These are phyloP conservation scores for Firmiana major DNA, from an alignment of 345 rosid species.

Conservation along the genomic window DNA sequence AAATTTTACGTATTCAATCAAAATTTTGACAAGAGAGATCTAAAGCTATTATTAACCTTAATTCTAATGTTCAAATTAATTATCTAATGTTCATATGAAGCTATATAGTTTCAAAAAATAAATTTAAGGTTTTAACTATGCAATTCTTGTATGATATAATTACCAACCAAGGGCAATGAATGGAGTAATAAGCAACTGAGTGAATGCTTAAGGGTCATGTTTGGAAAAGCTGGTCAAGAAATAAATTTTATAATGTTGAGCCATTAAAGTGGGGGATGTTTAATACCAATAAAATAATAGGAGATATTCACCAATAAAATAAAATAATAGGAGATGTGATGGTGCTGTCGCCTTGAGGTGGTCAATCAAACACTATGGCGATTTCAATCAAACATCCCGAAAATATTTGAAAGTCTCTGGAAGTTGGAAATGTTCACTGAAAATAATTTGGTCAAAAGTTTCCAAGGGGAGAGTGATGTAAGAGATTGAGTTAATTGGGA, in stretches of 20 bases:
- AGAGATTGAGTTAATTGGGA: not conserved
- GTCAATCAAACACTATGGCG: not conserved
- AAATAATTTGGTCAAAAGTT: conserved; percentile 7
- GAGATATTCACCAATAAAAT: too few relatives aligned
- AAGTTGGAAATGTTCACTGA: not conserved
- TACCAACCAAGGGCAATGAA: not conserved
- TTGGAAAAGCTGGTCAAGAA: not conserved
- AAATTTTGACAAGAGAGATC: not conserved
- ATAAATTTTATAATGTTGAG: not conserved
- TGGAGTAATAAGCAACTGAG: not conserved
- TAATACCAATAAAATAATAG: not conserved
- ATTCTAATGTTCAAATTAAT: not conserved
- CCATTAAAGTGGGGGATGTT: not conserved
- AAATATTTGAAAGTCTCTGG: not conserved
- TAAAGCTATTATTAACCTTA: not conserved
- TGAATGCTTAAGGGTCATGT: not conserved
- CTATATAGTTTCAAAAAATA: too few relatives aligned
- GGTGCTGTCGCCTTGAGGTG: not conserved
- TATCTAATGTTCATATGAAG: too few relatives aligned
- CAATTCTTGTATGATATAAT: not conserved
- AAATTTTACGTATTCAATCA: not conserved
- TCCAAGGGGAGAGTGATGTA: not conserved
- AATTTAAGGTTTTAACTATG: not conserved
- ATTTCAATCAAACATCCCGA: not conserved
- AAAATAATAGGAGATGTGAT: not conserved